Evolutionary conservation across 148 eudicot species (phyloP).

Genomic region (Cornus florida): DNA sequence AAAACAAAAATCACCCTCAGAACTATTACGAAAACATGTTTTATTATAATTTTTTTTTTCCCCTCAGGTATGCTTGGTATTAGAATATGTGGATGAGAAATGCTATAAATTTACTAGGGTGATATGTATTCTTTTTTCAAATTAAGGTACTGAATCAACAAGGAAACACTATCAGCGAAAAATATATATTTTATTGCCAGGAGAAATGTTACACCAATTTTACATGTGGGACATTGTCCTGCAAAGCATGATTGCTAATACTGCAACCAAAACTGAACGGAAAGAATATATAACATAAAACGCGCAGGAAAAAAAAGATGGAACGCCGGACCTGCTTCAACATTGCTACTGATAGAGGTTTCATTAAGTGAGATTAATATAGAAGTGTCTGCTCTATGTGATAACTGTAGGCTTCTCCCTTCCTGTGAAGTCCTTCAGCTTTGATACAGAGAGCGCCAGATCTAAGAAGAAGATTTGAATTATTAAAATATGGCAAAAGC

Average conservation of each 20-base stretch:
- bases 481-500: not conserved
- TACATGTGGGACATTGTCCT: slow-evolving; percentile 8
- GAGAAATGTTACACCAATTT: slow-evolving; percentile 16
- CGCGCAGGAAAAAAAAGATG: slow-evolving; percentile 2
- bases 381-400: slow-evolving; percentile 38
- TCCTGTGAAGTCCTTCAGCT: slow-evolving; percentile 82
- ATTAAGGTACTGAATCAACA: not conserved
- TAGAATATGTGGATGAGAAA: not conserved
- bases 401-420: slow-evolving; percentile 88
- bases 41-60: not conserved
- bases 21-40: not conserved
- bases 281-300: not conserved
- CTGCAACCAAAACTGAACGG: not conserved
- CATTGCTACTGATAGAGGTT: slow-evolving; percentile 12
- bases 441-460: slow-evolving; percentile 69
- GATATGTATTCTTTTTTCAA: not conserved
- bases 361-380: slow-evolving; percentile 15
- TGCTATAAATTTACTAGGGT: not conserved
- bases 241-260: not conserved
- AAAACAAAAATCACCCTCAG: not conserved
- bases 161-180: slow-evolving; percentile 4
- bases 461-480: slow-evolving; percentile 30
- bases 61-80: not conserved
- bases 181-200: not conserved
- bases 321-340: slow-evolving; percentile 14